phyloP scores from a whole-genome alignment of 2,329 filamentous ascomycete species.

The Ceratocystis alfenasii region DNA sequence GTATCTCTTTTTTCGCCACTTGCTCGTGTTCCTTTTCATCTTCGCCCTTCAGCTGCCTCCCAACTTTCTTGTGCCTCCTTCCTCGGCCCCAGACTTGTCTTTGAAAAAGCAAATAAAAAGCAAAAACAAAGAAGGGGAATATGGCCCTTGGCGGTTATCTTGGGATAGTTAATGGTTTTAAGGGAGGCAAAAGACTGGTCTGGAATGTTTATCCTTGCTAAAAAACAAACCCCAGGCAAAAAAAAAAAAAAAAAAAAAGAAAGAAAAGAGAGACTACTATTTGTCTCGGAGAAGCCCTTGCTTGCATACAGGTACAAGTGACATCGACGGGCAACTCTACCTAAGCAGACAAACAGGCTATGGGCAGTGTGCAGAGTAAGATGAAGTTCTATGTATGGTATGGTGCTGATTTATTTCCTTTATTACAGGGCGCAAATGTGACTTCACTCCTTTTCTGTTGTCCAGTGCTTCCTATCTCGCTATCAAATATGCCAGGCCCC shows the following conservation, averaged over 20 bases:
- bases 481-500: slow-evolving; percentile 2
- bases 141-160: too few relatives aligned
- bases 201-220: not conserved
- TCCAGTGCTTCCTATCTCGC: not conserved
- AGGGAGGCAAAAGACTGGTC: not conserved
- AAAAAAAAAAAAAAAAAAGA: not conserved
- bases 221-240: not conserved
- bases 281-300: slow-evolving; percentile 2
- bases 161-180: not conserved
- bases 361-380: not conserved
- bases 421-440: not conserved
- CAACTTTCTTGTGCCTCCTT: not conserved
- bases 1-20: not conserved
- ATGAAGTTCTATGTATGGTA: not conserved
- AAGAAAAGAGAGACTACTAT: not conserved
- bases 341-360: not conserved
- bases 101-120: too few relatives aligned
- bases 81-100: too few relatives aligned
- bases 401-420: not conserved
- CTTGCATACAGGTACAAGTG: not conserved
- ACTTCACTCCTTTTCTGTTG: not conserved
- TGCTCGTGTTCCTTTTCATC: slow-evolving; percentile 1
- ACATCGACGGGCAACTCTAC: not conserved
- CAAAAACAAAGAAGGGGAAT: too few relatives aligned
- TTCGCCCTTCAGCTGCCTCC: not conserved